Base-by-base conservation (phyloP, 202 grass and related monocot species). In the Dendrocalamus latiflorus region DNA sequence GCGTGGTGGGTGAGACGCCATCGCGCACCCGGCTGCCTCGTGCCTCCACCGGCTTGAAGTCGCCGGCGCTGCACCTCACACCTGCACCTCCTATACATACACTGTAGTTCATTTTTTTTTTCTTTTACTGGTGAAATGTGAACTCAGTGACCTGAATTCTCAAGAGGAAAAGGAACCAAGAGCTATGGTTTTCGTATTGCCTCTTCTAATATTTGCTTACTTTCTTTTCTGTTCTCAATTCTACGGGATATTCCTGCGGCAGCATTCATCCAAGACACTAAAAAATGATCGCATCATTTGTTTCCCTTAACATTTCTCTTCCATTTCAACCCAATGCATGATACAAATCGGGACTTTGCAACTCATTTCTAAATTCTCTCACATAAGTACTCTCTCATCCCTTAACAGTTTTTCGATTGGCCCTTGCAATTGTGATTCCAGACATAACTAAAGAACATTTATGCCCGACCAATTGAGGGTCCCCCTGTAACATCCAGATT, bases 401-500 rank as follows among this genome's bases (percentile, higher is more conserved):
- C 16, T 81, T 10, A 13, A 13, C 17, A 4, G 20, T 17, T 43
- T 45, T 72, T 47, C 38, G 22, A 20, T 47, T 71, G 66, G 38
- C 38, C 20, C 10, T 65, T 78, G 18, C 28, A 78, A 65, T 50
- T 65, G 51, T 30, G 18, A 20, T 9, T 22, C 24, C 53, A 59
- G 51, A 26, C 36, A 81, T 14, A 16, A 16, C 47, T 48, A 1
- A 16, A 48, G 45, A 48, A 48, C 47, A 48, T 70, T 64, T 78
- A 62, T 21, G 34, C 75, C 56, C 57, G 65, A 22, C 18, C 6
- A 67, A 37, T 78, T 16, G 4, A 41, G 24, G 79, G 66, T 17
- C 78, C 53, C 38, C 41, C 49, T 77, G 74, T 42, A 68, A 60
- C 53, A 61, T 50, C 65, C 65, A 70, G 53, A 85, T 77, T 13